phyloP scores from a whole-genome alignment of 768 basidiomycete species.

The Russula compacta region DNA sequence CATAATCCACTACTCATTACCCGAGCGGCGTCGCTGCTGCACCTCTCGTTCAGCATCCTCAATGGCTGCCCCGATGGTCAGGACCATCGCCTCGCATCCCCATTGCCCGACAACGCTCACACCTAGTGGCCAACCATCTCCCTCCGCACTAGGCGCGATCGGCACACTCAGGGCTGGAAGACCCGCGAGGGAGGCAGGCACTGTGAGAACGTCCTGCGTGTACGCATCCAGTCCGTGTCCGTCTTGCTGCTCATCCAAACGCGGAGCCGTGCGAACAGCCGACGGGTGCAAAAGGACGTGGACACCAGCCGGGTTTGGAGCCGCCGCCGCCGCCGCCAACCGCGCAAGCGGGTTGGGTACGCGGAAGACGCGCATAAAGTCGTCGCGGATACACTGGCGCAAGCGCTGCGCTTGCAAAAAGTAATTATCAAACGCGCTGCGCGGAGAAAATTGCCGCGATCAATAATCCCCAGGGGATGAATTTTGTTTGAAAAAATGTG shows the following conservation, averaged over 20 bases:
- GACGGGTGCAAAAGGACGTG: slow-evolving; percentile 85
- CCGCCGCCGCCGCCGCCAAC: neutral
- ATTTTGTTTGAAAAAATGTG: neutral
- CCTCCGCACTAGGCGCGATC: slow-evolving; percentile 26
- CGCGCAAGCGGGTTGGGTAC: slow-evolving; percentile 42
- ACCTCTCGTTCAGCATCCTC: slow-evolving; percentile 12
- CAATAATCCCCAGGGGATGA: neutral
- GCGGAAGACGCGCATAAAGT: slow-evolving; percentile 66
- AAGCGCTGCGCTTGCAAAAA: slow-evolving; percentile 88
- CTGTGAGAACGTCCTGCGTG: slow-evolving; percentile 85
- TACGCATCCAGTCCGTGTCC: slow-evolving; percentile 44
- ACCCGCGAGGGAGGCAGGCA: slow-evolving; percentile 86
- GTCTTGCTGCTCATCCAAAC: slow-evolving; percentile 27
- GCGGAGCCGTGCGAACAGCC: slow-evolving; percentile 77
- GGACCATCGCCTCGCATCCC: slow-evolving; percentile 61
- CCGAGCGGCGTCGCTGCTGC: neutral
- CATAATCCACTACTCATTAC: neutral
- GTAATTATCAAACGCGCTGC: slow-evolving; percentile 94
- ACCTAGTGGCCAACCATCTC: slow-evolving; percentile 74
- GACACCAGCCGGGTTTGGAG: slow-evolving; percentile 33
- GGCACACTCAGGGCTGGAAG: slow-evolving; percentile 78
- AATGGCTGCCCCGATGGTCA: slow-evolving; percentile 44
- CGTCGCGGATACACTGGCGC: slow-evolving; percentile 57
- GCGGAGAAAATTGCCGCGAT: neutral
- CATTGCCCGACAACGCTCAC: slow-evolving; percentile 81